Evolutionary conservation across 208 protist genomes (phyloP).

Genomic region (Wallacemonas rigidus): DNA sequence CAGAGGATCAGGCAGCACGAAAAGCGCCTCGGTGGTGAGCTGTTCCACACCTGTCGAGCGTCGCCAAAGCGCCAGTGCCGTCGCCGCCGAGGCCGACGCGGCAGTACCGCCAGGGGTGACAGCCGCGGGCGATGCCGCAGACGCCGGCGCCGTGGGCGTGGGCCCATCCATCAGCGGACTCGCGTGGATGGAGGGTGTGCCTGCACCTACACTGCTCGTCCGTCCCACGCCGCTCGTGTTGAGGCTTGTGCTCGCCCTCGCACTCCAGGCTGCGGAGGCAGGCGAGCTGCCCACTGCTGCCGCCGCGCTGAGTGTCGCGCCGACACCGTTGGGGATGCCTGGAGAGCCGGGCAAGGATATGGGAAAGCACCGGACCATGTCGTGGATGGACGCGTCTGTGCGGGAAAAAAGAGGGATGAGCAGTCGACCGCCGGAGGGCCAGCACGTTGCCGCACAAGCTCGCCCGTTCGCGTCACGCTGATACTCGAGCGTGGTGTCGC

Average conservation of each 20-base stretch:
- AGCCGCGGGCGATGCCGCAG: not conserved
- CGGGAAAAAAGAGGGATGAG: not conserved
- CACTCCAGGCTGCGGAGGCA: not conserved
- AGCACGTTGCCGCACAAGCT: not conserved
- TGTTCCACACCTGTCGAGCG: not conserved
- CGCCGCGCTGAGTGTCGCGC: too few species aligned
- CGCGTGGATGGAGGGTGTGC: not conserved
- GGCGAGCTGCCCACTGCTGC: not conserved
- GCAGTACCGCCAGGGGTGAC: not conserved
- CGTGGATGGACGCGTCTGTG: not conserved
- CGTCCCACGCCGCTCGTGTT: too few species aligned
- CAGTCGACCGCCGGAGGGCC: not conserved
- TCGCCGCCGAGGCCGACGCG: not conserved
- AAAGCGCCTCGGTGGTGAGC: conserved; percentile 9
- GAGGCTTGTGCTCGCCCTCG: not conserved
- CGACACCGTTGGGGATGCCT: not conserved
- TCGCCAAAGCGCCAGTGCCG: not conserved
- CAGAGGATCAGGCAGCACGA: conserved; percentile 5
- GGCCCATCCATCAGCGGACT: not conserved
- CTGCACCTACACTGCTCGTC: too few species aligned
- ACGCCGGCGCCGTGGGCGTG: not conserved
- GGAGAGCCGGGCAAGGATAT: not conserved
- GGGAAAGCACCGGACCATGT: not conserved
- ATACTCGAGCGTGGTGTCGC: not conserved
- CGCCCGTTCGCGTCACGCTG: not conserved